Base-by-base conservation (phyloP, 225 moss, liverwort and hornwort species). In the Pseudoscleropodium purum region DNA sequence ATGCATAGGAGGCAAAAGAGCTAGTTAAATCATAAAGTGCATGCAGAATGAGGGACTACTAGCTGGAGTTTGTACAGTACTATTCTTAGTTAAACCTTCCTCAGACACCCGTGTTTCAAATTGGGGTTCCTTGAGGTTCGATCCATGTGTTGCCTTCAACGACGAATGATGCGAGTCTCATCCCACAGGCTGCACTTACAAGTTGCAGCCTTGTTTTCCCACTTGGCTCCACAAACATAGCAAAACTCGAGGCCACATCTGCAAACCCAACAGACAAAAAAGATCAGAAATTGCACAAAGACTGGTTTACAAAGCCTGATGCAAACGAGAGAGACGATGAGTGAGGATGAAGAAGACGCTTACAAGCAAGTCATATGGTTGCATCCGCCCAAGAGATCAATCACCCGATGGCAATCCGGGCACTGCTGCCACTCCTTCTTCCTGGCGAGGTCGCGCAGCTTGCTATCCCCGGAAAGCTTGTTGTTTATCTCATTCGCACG, bases 311-410 rank as follows among this genome's bases (percentile, higher is more conserved):
- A 26, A 78, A 77, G 10, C 9, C 2, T 24, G 2, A 12, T 18
- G 5, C 45, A 31, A 73, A 12, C 23, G 11, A 56, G 37, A 14
- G 39, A 12, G 66, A 33, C 31, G 61, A 60, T 20, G 85, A 27
- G 17, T 51, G n/a, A 37, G 78, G n/a, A n/a, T n/a, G 10, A 43
- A 20, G 62, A 11, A 80, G 79, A 29, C 33, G 37, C 59, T 59
- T 89, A 98, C 97, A 94, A 86, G 89, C 98, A 98, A 30, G 96
- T 98, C 89, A 98, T 95, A 59, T 98, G 97, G 82, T 91, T 90
- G 92, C 97, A 98, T 36, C 96, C 97, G 11, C 84, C 56, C 30
- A 79, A 47, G 33, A 93, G 90, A 88, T 97, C 96, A 47, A 98
- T 94, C 60, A 95, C 29, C 27, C 91, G 89, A 25, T 86, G 81